These are phyloP conservation scores for Macadamia integrifolia DNA, from an alignment of 164 flowering plant species.

Conservation along the genomic window DNA sequence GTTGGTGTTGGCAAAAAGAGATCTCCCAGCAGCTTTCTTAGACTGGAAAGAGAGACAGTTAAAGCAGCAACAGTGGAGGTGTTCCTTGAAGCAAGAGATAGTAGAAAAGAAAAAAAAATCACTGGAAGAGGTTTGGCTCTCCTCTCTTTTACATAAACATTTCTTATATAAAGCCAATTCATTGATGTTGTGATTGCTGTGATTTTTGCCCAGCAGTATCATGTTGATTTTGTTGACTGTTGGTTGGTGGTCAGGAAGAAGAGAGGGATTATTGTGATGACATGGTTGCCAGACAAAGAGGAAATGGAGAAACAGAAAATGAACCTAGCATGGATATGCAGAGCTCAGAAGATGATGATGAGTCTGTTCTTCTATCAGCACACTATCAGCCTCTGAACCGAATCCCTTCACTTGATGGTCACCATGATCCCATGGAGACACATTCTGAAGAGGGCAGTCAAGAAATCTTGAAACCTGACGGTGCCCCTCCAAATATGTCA, in stretches of 20 bases:
- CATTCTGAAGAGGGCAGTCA: constrained; percentile 16
- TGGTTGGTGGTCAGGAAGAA: constrained; percentile 33
- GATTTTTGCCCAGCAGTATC: background rate
- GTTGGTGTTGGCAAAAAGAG: constrained; percentile 51
- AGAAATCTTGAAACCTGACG: constrained; percentile 16
- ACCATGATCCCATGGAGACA: constrained; percentile 15
- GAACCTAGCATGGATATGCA: constrained; percentile 14
- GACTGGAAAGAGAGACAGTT: constrained; percentile 36
- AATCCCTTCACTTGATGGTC: constrained; percentile 22
- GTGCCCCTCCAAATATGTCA: constrained; percentile 20
- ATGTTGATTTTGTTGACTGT: constrained; percentile 3
- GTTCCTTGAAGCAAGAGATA: constrained; percentile 49
- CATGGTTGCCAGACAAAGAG: constrained; percentile 19
- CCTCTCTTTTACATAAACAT: background rate
- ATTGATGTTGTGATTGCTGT: background rate
- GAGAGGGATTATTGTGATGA: constrained; percentile 20
- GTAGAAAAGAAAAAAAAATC: constrained; percentile 23
- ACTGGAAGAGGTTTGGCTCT: constrained; percentile 37
- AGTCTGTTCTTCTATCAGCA: constrained; percentile 10
- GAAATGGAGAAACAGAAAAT: constrained; percentile 12
- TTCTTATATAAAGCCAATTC: background rate
- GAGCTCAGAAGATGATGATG: constrained; percentile 16
- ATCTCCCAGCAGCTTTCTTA: constrained; percentile 54
- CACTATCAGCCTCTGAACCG: constrained; percentile 14
- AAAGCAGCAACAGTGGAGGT: constrained; percentile 27